Evolutionary conservation across 2,329 filamentous ascomycete species (phyloP).

Genomic region (Curvularia eragrostidis): DNA sequence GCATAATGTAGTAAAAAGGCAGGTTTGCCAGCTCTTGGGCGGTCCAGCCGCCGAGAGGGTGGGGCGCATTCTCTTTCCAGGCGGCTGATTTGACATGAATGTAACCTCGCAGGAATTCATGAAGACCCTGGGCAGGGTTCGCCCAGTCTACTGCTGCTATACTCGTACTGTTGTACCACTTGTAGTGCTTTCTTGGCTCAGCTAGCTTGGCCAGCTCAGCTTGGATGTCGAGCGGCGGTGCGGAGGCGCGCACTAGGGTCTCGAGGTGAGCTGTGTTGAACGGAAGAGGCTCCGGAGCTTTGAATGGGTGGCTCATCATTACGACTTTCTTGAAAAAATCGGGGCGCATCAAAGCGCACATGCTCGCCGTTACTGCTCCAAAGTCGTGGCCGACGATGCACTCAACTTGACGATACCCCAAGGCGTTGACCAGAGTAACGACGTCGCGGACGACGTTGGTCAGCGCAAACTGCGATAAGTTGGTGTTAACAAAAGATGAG

Average conservation of each 20-base stretch:
- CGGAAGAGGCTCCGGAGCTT: conserved; percentile 58
- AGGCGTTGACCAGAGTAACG: conserved; percentile 64
- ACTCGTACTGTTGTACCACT: conserved; percentile 67
- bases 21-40: conserved; percentile 65
- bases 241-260: conserved; percentile 17
- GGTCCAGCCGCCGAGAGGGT: conserved; percentile 62
- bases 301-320: conserved; percentile 71
- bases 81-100: conserved; percentile 71
- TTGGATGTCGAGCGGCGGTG: conserved; percentile 58
- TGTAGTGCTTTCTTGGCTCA: conserved; percentile 72
- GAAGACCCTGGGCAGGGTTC: conserved; percentile 59
- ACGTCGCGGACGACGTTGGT: conserved; percentile 68
- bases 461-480: conserved; percentile 64
- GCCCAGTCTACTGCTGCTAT: conserved; percentile 58
- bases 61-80: conserved; percentile 63
- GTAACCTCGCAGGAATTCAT: conserved; percentile 69
- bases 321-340: conserved; percentile 69
- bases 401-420: conserved; percentile 65
- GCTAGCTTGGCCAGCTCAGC: conserved; percentile 60
- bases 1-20: conserved; percentile 75
- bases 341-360: conserved; percentile 67
- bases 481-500: conserved; percentile 58
- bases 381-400: conserved; percentile 73
- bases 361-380: conserved; percentile 66
- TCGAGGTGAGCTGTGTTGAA: conserved; percentile 54